Base-by-base conservation (phyloP, 306 rosid species). In the Prunus armeniaca region DNA sequence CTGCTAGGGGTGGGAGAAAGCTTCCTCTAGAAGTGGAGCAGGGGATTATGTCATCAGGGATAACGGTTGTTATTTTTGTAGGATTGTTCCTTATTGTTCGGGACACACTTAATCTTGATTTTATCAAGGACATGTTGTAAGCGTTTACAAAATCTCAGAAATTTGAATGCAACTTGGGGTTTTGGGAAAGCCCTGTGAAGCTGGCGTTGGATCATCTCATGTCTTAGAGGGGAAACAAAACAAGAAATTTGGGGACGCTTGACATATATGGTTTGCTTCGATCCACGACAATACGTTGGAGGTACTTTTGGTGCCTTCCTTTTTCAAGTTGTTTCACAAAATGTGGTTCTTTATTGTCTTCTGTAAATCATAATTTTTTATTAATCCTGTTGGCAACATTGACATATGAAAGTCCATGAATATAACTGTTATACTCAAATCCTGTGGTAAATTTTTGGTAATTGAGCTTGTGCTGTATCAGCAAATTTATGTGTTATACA, bases 1-100 rank as follows among this genome's bases (percentile, higher is more conserved):
- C 93, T n/a, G 98, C 86, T 30, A 88, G 98, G 80, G 99, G 99
- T 7, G 99, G 99, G 71, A 87, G 96, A 77, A 92, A 95, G 83
- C 88, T 92, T 28, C 98, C 99, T 45, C 18, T 89, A 51, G 99
- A 92, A 81, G 83, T 96, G 54, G 99, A 96, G 90, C 99, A 96
- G 88, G 73, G 83, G 67, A 96, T 96, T 77, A 96, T 86, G 93
- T 91, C 98, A 0, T 96, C 99, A 0, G 99, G 99, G 82, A 81
- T 96, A 41, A 92, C 84, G 86, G 71, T 91, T 28, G 99, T 96
- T 69, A 28, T 96, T 64, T 79, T 96, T 81, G 85, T 96, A 11
- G 99, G 99, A 74, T 67, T 96, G 18, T 92, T 87, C 88, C 96
- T 96, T 69, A 82, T 92, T 20, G 75, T 96, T 64, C 88, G 93